Base-by-base conservation (phyloP, 2,329 filamentous ascomycete species). In the Alternaria gaisen region DNA sequence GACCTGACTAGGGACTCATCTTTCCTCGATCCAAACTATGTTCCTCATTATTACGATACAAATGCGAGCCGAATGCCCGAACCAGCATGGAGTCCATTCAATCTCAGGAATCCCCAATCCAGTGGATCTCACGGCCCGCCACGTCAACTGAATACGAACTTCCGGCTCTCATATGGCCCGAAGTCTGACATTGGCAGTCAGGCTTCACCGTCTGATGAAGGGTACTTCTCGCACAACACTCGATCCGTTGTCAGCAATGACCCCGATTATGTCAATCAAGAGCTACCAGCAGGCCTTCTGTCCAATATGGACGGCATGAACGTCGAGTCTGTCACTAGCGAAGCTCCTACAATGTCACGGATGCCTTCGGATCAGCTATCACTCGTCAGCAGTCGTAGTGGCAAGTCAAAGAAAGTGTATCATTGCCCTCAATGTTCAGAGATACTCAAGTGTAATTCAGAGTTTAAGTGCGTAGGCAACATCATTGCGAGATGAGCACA, bases 171-270 rank as follows among this genome's bases (percentile, higher is more conserved):
- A 38, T 67, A 65, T 32, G 60, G 65, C 20, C 68, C 40, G 9
- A 58, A 50, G 41, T 76, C 74, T 10, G 73, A 77, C 18, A 38
- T 71, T 11, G 70, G 61, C 12, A 73, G 68, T 42, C 56, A 63
- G 30, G 64, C 46, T 32, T 46, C 14, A 61, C 55, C 43, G 51
- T 61, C 42, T 72, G 77, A 79, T 52, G 78, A 77, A 43, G 77
- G 76, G 5, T 80, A 78, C 43, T 56, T 68, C 8, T 75, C 76
- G 20, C 65, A 70, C 11, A 65, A 61, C 20, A 48, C 70, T 5
- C 74, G 67, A 6, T 79, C 77, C 18, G 63, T 77, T 20, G 58
- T 72, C 3, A 75, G 76, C 59, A 68, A 72, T 64, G 75, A 77
- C 8, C 64, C 67, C 7, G 64, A 64, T 4, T 63, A 56, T 10